Evolutionary conservation across 257 asterid genomes (phyloP).

Genomic region (Orobanche coerulescens): DNA sequence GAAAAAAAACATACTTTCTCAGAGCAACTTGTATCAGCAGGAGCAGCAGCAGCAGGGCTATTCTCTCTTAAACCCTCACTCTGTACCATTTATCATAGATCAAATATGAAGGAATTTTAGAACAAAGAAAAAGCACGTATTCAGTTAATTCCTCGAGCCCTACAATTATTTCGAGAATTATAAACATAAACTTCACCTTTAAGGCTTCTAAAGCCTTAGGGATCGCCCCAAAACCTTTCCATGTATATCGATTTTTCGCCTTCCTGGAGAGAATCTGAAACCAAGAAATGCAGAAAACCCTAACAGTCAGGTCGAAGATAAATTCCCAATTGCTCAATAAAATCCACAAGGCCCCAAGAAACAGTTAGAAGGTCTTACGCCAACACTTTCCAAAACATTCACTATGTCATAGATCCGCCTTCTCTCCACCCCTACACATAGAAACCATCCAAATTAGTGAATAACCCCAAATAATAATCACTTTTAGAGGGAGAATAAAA

Average conservation of each 20-base stretch:
- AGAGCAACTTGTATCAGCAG: conserved; percentile 44
- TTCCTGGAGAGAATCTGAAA: conserved; percentile 70
- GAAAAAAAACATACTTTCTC: conserved; percentile 42
- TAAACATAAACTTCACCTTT: conserved; percentile 31
- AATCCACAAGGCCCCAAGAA: not conserved
- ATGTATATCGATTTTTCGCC: conserved; percentile 76
- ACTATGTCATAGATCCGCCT: conserved; percentile 97
- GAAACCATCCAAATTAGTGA: not conserved
- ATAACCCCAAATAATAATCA: not conserved
- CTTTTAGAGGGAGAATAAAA: too few species aligned
- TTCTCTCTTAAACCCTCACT: conserved; percentile 61
- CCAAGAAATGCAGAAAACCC: conserved; percentile 2
- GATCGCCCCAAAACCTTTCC: conserved; percentile 91
- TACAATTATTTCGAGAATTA: not conserved
- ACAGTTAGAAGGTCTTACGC: conserved; percentile 48
- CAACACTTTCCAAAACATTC: conserved; percentile 89
- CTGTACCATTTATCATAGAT: conserved; percentile 29
- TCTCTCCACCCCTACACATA: conserved; percentile 72
- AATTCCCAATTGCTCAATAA: not conserved
- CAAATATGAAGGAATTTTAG: not conserved
- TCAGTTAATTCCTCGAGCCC: not conserved
- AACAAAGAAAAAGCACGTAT: not conserved
- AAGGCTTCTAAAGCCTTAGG: conserved; percentile 65
- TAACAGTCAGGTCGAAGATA: conserved; percentile 14
- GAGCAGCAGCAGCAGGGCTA: conserved; percentile 41